Evolutionary conservation across 768 basidiomycete genomes (phyloP).

Genomic region (Tylopilus sp.): DNA sequence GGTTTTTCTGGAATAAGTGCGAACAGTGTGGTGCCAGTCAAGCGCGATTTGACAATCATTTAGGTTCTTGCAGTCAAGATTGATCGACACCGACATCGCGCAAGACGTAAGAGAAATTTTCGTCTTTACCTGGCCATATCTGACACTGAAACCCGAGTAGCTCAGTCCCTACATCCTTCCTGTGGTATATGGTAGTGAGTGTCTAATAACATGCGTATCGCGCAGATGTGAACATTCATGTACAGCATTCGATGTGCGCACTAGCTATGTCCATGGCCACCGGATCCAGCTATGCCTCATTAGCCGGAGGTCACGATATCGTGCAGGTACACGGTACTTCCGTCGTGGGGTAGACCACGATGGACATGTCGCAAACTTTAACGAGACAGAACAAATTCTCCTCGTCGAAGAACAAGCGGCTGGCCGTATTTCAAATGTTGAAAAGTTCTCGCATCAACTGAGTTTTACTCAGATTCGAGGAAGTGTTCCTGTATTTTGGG

Average conservation of each 20-base stretch:
- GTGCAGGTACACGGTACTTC: constrained; percentile 97
- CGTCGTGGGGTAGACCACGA: constrained; percentile 86
- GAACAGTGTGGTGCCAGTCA: neutral
- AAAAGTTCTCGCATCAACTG: constrained; percentile 56
- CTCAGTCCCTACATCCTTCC: constrained; percentile 88
- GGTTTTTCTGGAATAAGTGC: constrained; percentile 96
- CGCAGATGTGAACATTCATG: constrained; percentile 1
- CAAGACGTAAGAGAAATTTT: constrained; percentile 54
- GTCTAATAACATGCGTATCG: neutral
- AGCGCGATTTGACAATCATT: constrained; percentile 1
- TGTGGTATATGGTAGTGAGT: constrained; percentile 91
- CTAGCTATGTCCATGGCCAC: constrained; percentile 69
- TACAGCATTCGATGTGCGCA: constrained; percentile 83
- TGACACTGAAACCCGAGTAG: constrained; percentile 40
- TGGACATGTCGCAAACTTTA: constrained; percentile 94
- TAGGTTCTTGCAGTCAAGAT: constrained; percentile 54
- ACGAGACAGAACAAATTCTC: constrained; percentile 95
- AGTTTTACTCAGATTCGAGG: constrained; percentile 94
- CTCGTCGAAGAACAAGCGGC: constrained; percentile 61
- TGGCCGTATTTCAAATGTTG: constrained; percentile 37
- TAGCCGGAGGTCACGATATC: constrained; percentile 88
- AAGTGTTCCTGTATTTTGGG: constrained; percentile 94
- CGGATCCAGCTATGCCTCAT: constrained; percentile 84
- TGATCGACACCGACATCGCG: constrained; percentile 56
- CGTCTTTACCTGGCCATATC: neutral